Evolutionary conservation across 2,329 filamentous ascomycete species (phyloP).

Genomic region (Bisporella sp.): DNA sequence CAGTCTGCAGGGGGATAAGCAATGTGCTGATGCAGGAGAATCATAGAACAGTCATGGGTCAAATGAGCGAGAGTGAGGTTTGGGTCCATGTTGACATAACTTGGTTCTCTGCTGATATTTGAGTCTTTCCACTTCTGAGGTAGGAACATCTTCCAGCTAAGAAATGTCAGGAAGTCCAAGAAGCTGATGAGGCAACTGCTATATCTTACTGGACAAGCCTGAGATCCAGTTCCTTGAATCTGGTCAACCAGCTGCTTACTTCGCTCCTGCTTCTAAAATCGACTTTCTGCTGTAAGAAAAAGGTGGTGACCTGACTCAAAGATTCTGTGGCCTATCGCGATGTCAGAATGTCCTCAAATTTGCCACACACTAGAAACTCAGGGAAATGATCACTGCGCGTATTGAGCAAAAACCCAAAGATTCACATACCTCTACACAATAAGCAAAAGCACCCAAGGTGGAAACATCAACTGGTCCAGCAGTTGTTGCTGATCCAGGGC

Average conservation of each 20-base stretch:
- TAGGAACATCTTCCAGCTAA: slow-evolving; percentile 39
- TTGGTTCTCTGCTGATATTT: slow-evolving; percentile 9
- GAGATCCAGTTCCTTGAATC: slow-evolving; percentile 42
- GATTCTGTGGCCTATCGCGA: too few relatives aligned
- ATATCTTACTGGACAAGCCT: slow-evolving; percentile 33
- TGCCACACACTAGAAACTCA: too few relatives aligned
- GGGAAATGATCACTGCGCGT: too few relatives aligned
- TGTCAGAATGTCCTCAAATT: too few relatives aligned
- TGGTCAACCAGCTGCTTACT: slow-evolving; percentile 35
- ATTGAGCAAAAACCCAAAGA: slow-evolving; percentile 10
- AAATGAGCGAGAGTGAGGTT: slow-evolving; percentile 42
- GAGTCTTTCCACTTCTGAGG: slow-evolving; percentile 35
- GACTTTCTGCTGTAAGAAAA: slow-evolving; percentile 38
- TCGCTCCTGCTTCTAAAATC: slow-evolving; percentile 33
- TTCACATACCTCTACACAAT: slow-evolving; percentile 40
- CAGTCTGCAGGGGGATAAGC: slow-evolving; percentile 31
- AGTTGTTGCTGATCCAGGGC: slow-evolving; percentile 1
- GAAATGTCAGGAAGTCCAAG: not conserved
- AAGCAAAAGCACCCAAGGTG: slow-evolving; percentile 38
- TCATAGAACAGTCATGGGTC: slow-evolving; percentile 43
- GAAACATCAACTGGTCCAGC: slow-evolving; percentile 28
- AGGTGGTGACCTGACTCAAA: slow-evolving; percentile 36
- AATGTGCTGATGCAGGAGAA: slow-evolving; percentile 41
- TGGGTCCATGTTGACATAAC: slow-evolving; percentile 34
- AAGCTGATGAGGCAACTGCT: too few relatives aligned